Evolutionary conservation across 805 yeast genomes (phyloP), one percentile per base, ranked within the genome.

Genomic region (Suhomyces prunicola): DNA sequence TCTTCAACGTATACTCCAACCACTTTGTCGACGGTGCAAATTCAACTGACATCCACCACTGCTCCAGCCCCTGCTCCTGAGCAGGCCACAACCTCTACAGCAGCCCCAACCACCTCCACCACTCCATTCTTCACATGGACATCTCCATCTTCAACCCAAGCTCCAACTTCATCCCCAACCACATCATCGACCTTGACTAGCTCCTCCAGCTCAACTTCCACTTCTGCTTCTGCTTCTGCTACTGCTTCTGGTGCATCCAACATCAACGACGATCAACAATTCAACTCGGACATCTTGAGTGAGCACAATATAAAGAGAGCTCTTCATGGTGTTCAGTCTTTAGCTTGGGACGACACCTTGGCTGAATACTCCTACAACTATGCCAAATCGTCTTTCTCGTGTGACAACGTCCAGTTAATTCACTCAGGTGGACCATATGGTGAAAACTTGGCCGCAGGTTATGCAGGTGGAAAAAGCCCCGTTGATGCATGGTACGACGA

Each of bases 401-500:
- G 88, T 64, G 72, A 76, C 59, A 80, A 85, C 6, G 90, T 87
- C 57, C 69, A 73, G 50, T 73, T 87, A 59, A 68, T 77, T 15
- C 93, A 88, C 70, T 84, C 90, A 19, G 74, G 78, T 36, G 85
- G 86, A 12, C 79, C 79, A 15, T 85, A 85, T 66, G 94, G 94
- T 72, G 93, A 88, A 67, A 88, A 88, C 72, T 76, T 88, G 58
- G 92, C 91, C 15, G 79, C 83, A 41, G 93, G 90, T 55, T 78
- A 78, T 59, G 69, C 82, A 4, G 85, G 80, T 3, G 84, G 81
- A 29, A 63, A 76, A 27, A 50, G 58, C 19, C 88, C 90, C 2
- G 87, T 86, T 40, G 86, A 85, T 55, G 84, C 87, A 42, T 88
- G 94, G 94, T 87, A 87, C 70, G 68, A 74, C 54, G 93, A 88